Evolutionary conservation across 495 filamentous ascomycete species (phyloP).

Genomic region (Oleoguttula mirabilis): DNA sequence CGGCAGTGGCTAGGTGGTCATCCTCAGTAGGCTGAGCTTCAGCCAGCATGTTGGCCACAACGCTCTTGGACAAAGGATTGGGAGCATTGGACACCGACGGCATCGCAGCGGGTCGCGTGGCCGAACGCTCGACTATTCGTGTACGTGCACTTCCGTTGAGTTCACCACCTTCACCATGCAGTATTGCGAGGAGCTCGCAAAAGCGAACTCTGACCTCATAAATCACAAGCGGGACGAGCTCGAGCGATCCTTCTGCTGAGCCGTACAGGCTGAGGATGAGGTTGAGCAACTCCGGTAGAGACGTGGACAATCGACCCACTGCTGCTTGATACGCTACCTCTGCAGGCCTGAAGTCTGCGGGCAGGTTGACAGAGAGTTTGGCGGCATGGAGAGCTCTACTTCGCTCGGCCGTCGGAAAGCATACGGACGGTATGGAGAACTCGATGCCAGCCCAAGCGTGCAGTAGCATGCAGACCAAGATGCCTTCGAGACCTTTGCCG

Average conservation of each 20-base stretch:
- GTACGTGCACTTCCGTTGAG: conserved; percentile 53
- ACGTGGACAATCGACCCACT: conserved; percentile 47
- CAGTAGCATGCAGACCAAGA: conserved; percentile 69
- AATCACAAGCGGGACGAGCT: conserved; percentile 22
- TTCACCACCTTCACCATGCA: conserved; percentile 56
- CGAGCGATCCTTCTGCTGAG: conserved; percentile 32
- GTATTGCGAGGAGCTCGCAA: conserved; percentile 55
- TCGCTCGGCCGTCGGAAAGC: conserved; percentile 15
- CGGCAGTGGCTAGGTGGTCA: conserved; percentile 37
- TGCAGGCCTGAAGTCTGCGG: conserved; percentile 3
- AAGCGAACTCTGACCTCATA: conserved; percentile 76
- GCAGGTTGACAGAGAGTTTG: conserved; percentile 10
- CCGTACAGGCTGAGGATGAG: conserved; percentile 74
- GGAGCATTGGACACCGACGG: neutral
- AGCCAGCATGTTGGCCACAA: conserved; percentile 55
- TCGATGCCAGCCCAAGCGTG: conserved; percentile 75
- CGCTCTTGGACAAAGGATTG: neutral
- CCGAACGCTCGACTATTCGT: conserved; percentile 1
- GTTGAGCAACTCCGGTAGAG: conserved; percentile 65
- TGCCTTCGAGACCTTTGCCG: conserved; percentile 83
- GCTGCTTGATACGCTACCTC: conserved; percentile 21
- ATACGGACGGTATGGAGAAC: conserved; percentile 53
- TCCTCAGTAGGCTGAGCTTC: conserved; percentile 50
- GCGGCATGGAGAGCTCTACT: neutral
- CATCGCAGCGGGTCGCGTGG: neutral